Conservation (phyloP, 306 rosid species). For the Aeschynomene evenia region DNA sequence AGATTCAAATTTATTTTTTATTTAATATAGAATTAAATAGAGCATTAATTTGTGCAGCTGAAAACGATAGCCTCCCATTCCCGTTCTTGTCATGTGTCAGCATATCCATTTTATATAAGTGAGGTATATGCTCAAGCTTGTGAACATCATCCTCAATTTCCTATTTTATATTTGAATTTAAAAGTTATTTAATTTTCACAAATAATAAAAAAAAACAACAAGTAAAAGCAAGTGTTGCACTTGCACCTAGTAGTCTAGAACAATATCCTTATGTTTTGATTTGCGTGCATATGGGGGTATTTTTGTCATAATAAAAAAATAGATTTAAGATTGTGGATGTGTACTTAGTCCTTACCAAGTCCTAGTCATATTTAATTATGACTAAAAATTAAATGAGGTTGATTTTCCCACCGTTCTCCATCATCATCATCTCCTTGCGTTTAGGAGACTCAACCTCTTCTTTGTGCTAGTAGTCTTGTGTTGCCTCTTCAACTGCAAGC, state of each 20-base stretch:
- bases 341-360: background rate
- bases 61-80: background rate
- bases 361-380: background rate
- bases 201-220: background rate
- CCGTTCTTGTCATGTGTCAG: background rate
- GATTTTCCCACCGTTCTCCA: conserved; percentile 20
- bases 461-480: background rate
- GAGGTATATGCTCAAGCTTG: conserved; percentile 1
- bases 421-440: conserved; percentile 19
- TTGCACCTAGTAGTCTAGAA: background rate
- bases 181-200: background rate
- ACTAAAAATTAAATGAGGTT: background rate
- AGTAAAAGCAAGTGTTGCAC: background rate
- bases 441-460: conserved; percentile 22
- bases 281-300: background rate
- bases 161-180: background rate
- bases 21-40: too few species aligned
- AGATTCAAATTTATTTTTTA: background rate
- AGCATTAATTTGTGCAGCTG: too few species aligned
- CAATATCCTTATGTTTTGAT: background rate
- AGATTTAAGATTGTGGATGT: background rate
- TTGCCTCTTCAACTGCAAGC: conserved; percentile 24
- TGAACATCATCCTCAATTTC: background rate
- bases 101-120: conserved; percentile 4
- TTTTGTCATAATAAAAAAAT: background rate